Evolutionary conservation across 176 grass and related monocot genomes (phyloP).

Genomic region (Sorghum bicolor): Sorghum_bicolor_NCBIv3 NC_012870.2:77199001-77199500

Average conservation of each 20-base stretch:
- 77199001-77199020: not conserved
- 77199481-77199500: conserved; percentile 57
- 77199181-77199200: conserved; percentile 22
- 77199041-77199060: not conserved
- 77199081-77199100: not conserved
- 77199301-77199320: not conserved
- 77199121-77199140: conserved; percentile 33
- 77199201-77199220: not conserved
- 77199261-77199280: not conserved
- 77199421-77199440: conserved; percentile 73
- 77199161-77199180: conserved; percentile 37
- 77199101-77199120: not conserved
- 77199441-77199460: conserved; percentile 76
- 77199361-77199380: not conserved
- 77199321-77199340: conserved; percentile 34
- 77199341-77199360: conserved; percentile 40
- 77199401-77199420: not conserved
- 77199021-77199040: not conserved
- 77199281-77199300: not conserved
- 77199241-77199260: conserved; percentile 34
- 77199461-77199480: conserved; percentile 85
- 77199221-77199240: conserved; percentile 43
- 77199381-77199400: not conserved
- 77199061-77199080: conserved; percentile 15
- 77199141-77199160: not conserved